Base-by-base conservation (phyloP, 352 stramenopile genomes). In the Hyaloperonospora arabidopsidis region DNA sequence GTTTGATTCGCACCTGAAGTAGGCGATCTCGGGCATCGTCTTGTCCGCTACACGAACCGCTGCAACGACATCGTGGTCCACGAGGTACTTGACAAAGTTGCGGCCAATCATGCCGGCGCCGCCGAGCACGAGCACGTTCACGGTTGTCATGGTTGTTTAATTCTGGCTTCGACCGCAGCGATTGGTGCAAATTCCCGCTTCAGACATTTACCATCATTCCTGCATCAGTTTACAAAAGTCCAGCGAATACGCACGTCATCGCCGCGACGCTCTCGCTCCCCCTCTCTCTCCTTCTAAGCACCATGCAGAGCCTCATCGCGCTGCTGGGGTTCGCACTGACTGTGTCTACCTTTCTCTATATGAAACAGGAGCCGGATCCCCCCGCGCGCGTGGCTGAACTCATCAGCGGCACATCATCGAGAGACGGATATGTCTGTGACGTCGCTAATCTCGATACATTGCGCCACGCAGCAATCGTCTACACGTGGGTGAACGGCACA, bases 401-500 rank as follows among this genome's bases (percentile, higher is more conserved):
- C 40, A 78, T 73, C 32, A 67, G 63, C 13, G 56, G 50, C 1
- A 43, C 59, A 0, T 68, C 76, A 7, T 55, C 49, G 22, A 63
- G 64, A 41, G 59, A 79, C 32, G 65, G 61, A 38, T 52, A 61
- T 0, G 49, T 40, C 13, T 92, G 81, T 49, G 77, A 88, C 48
- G 73, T 92, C 46, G 68, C 70, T 18, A 86, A 87, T 62, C 61
- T 87, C 21, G 79, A 86, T 25, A 58, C 63, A 38, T 56, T 90
- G 44, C 76, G 76, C 21, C 76, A 74, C 38, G 75, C 63, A 15
- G 73, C 82, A 25, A 84, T 93, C 56, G 82, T 93, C 25, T 93
- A 93, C 69, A 93, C 82, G 48, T 93, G 82, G 82, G 79, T 93
- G 28, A 93, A 93, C 56, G 80, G 80, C 49, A 87, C 76, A 2